Conservation (phyloP, 352 stramenopile species). For the Phytophthora fragariaefolia region DNA sequence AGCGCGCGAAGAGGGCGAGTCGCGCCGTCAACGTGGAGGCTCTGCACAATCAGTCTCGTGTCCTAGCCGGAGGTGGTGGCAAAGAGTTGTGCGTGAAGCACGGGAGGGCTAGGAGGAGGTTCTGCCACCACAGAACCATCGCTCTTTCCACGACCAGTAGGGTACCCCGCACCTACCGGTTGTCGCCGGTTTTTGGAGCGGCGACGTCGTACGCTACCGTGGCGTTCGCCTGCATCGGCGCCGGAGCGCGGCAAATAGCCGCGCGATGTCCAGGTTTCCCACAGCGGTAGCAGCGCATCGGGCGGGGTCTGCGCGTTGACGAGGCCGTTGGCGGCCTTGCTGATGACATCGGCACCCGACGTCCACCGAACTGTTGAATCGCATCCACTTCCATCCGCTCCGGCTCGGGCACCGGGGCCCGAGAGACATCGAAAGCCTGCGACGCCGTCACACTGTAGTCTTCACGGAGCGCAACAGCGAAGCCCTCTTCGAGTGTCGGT, state of each 20-base stretch:
- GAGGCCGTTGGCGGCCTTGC: not conserved
- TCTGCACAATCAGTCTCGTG: conserved; percentile 23
- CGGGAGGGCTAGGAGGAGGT: no score
- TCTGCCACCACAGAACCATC: no score
- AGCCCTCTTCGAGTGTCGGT: conserved; percentile 21
- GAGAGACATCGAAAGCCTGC: no score
- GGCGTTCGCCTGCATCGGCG: conserved; percentile 1
- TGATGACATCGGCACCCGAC: not conserved
- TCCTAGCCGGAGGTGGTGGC: conserved; percentile 25
- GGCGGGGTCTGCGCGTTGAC: not conserved
- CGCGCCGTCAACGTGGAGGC: conserved; percentile 20
- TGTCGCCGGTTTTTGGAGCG: conserved; percentile 8
- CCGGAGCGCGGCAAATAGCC: conserved; percentile 16
- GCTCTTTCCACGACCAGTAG: no score
- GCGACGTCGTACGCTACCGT: not conserved
- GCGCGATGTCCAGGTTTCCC: conserved; percentile 10
- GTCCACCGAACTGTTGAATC: conserved; percentile 1
- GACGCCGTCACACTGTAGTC: conserved; percentile 25
- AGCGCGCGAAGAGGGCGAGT: conserved; percentile 9
- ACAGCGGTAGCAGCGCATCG: conserved; percentile 18
- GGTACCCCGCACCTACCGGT: no score
- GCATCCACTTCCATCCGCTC: conserved; percentile 25
- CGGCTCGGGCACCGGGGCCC: not conserved
- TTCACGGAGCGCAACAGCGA: conserved; percentile 19
- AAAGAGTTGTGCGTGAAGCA: conserved; percentile 14